A percentile compares a stretch with the other conserved stretches of the same genome.
Evolutionary conservation across 371 early-diverging fungal genomes (phyloP).

Genomic region (Rhizomucor miehei): DNA sequence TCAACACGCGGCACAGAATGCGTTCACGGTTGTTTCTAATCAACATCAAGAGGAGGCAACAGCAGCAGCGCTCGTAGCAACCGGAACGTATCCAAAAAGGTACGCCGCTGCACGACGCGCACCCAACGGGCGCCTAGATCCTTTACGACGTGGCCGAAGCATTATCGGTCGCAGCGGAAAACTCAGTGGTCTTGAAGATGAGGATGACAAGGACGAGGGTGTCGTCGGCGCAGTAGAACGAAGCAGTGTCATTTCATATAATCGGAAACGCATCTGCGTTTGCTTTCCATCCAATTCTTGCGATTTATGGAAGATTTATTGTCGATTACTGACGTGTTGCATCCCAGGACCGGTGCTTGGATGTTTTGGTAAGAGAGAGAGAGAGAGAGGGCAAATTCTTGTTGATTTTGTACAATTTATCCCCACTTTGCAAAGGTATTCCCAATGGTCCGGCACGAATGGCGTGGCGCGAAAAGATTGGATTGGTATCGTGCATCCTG

Average conservation of each 20-base stretch:
- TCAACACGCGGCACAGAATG: constrained; percentile 18
- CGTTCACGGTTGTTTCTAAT: constrained; percentile 23
- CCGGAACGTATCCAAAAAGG: constrained; percentile 3
- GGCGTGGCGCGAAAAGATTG: constrained; percentile 86
- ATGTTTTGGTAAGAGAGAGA: constrained; percentile 6
- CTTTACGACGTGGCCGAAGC: constrained; percentile 38
- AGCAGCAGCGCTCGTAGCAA: constrained; percentile 35
- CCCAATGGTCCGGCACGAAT: constrained; percentile 54
- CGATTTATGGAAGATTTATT: constrained; percentile 46
- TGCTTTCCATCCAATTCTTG: background rate
- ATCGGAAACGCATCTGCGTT: constrained; percentile 13
- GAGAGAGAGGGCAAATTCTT: too few species aligned
- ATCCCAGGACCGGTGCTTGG: constrained; percentile 28
- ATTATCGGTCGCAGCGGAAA: constrained; percentile 38
- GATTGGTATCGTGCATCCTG: constrained; percentile 66
- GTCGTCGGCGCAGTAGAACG: constrained; percentile 16
- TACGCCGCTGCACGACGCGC: constrained; percentile 8
- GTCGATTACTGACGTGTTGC: constrained; percentile 52
- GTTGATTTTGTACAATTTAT: constrained; percentile 5
- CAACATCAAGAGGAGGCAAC: constrained; percentile 16
- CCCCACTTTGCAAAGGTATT: constrained; percentile 33
- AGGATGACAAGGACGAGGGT: constrained; percentile 18
- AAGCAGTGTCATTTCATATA: constrained; percentile 3
- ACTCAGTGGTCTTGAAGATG: constrained; percentile 3
- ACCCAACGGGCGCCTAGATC: constrained; percentile 10